Base-by-base conservation (phyloP, 2,329 filamentous ascomycete species). In the Colletotrichum sp. region DNA sequence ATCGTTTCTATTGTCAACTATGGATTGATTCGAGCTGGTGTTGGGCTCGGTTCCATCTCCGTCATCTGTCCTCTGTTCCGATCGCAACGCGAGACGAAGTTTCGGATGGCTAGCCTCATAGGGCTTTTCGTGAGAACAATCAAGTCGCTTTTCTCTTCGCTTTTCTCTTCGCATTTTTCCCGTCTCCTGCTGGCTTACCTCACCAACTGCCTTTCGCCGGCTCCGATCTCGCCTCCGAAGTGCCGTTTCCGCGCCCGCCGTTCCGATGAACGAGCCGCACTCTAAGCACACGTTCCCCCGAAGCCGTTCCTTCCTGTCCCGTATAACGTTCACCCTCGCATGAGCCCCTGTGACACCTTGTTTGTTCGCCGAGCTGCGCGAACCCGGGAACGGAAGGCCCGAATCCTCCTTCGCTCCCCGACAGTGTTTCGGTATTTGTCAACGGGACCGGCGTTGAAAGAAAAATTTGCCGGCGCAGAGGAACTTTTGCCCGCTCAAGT, bases 101-200 rank as follows among this genome's bases (percentile, higher is more conserved):
- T 70, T 76, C 73, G 73, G 73, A 64, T 73, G 73, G 71, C 30
- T 69, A 73, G 57, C 70, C 73, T 73, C 59, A 49, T 73, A 21
- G 28, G 64, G 64, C 34, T 52, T 28, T 63, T 57, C 39, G 57
- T 30, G 34, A 52, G 16, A 9, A 44, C 55, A 62, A 63, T 57
- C 24, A 32, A 28, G 52, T 70, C 44, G 44, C 44, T 52, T 52
- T 52, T 52, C 44, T 49, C 44, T 49, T 49, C 44, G 30, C 21
- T 49, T 49, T 49, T 49, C 44, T 52, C 44, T 52, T 52, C 44
- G 30, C 21, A 26, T 39, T 67, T 24, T 34, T 5, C 62, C 32
- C 13, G 8, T 36, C 21, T 64, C 15, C 28, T 71, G 28, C 32
- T 30, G 71, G 32, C 57, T 70, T 57, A 34, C 16, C 66, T 63